phyloP scores from a whole-genome alignment of 768 basidiomycete genomes.

The Lactarius hengduanensis region DNA sequence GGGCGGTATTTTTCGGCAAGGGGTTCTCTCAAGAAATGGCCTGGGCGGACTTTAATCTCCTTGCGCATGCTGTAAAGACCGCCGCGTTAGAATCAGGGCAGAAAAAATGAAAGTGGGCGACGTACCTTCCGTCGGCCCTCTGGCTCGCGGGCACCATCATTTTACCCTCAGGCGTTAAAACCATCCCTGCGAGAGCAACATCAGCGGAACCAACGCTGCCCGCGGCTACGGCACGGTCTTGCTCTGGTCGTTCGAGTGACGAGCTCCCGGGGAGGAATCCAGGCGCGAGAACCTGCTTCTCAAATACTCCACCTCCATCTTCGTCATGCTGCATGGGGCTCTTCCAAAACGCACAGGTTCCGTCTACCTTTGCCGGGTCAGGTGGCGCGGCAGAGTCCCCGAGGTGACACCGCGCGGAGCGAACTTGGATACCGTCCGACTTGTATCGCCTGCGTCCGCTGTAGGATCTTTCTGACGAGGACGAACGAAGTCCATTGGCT shows the following conservation, averaged over 20 bases:
- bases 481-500: not conserved
- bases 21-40: constrained; percentile 3
- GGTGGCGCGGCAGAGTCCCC: constrained; percentile 4
- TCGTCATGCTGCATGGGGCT: not conserved
- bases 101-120: not conserved
- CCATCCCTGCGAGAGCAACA: constrained; percentile 7
- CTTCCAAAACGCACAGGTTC: constrained; percentile 11
- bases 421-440: constrained; percentile 19
- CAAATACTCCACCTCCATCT: not conserved
- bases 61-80: constrained; percentile 8
- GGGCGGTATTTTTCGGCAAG: constrained; percentile 20
- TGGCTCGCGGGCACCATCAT: constrained; percentile 21
- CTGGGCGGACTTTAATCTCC: constrained; percentile 18
- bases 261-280: not conserved
- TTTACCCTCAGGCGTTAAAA: constrained; percentile 11
- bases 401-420: not conserved
- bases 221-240: not conserved
- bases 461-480: not conserved
- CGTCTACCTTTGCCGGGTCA: constrained; percentile 4
- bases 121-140: constrained; percentile 21
- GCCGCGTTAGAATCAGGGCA: not conserved
- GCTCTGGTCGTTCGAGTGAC: not conserved
- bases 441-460: constrained; percentile 11
- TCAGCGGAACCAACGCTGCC: not conserved
- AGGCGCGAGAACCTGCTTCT: not conserved